phyloP scores from a whole-genome alignment of 2,329 filamentous ascomycete species.

The Colletotrichum chlorophyti region DNA sequence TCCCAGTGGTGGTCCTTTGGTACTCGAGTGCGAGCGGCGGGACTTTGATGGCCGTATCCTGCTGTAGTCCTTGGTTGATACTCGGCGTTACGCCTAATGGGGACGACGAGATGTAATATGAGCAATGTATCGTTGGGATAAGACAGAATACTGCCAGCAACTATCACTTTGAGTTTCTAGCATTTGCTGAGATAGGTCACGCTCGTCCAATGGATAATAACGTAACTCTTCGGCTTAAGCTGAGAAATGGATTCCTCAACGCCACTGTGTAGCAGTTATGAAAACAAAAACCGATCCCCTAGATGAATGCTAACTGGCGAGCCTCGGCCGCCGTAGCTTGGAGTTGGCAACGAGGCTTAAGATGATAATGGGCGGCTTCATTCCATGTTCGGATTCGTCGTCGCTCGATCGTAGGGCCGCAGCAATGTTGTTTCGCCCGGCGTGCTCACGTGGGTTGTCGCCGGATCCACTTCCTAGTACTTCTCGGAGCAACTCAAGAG shows the following conservation, averaged over 20 bases:
- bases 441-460: neutral
- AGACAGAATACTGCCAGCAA: no score
- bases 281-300: no score
- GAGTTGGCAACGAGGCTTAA: no score
- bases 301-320: no score
- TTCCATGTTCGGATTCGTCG: neutral
- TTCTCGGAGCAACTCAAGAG: neutral
- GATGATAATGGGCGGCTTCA: no score
- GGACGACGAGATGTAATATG: neutral
- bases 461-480: neutral
- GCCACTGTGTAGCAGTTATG: no score
- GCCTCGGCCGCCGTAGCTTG: no score
- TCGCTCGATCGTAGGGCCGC: neutral
- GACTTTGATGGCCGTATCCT: constrained; percentile 44
- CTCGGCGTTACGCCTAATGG: neutral
- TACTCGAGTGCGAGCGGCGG: constrained; percentile 66
- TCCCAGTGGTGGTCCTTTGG: constrained; percentile 68
- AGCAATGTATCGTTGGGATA: neutral
- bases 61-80: constrained; percentile 31
- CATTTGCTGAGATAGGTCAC: no score
- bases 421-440: neutral
- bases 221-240: no score
- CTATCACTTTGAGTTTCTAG: no score
- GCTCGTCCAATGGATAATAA: no score
- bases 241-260: no score